A percentile compares a stretch with the other conserved stretches of the same genome.
phyloP scores from a whole-genome alignment of 495 filamentous ascomycete species.

The Amorphotheca resinae region DNA sequence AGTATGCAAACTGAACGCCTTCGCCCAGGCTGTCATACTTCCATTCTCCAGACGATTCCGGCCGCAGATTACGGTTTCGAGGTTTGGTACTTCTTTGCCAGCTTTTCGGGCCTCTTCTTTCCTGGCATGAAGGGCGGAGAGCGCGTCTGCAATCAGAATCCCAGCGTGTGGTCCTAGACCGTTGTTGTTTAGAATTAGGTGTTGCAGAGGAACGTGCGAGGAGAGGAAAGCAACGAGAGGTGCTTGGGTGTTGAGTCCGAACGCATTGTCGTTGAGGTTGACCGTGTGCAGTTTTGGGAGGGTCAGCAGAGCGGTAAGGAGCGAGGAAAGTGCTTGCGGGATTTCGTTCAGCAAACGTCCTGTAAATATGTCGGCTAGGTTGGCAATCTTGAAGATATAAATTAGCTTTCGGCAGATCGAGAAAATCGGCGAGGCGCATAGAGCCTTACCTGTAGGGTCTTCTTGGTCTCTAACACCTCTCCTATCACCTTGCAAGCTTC shows the following conservation, averaged over 20 bases:
- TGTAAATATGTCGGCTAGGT: constrained; percentile 95
- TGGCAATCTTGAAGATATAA: constrained; percentile 45
- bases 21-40: constrained; percentile 89
- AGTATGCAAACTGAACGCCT: constrained; percentile 66
- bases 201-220: constrained; percentile 71
- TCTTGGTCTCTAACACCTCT: constrained; percentile 65
- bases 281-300: constrained; percentile 76
- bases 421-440: not conserved
- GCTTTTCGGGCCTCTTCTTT: constrained; percentile 61
- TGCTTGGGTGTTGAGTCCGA: constrained; percentile 82
- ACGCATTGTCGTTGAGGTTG: constrained; percentile 95
- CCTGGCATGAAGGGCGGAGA: constrained; percentile 61
- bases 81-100: constrained; percentile 56
- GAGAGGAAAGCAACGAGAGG: constrained; percentile 78
- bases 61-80: constrained; percentile 92
- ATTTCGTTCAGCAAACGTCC: constrained; percentile 88
- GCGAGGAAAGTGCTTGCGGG: constrained; percentile 70
- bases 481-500: constrained; percentile 76
- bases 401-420: not conserved
- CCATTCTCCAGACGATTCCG: constrained; percentile 93
- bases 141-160: constrained; percentile 67
- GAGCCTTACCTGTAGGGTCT: constrained; percentile 50
- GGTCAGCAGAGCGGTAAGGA: constrained; percentile 75
- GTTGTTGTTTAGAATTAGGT: constrained; percentile 95
- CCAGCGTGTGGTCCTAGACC: constrained; percentile 90